A percentile compares a stretch with the other conserved stretches of the same genome.
These are phyloP conservation scores for Takakia lepidozioides DNA, from an alignment of 225 moss, liverwort and hornwort genomes.

Conservation along the genomic window DNA sequence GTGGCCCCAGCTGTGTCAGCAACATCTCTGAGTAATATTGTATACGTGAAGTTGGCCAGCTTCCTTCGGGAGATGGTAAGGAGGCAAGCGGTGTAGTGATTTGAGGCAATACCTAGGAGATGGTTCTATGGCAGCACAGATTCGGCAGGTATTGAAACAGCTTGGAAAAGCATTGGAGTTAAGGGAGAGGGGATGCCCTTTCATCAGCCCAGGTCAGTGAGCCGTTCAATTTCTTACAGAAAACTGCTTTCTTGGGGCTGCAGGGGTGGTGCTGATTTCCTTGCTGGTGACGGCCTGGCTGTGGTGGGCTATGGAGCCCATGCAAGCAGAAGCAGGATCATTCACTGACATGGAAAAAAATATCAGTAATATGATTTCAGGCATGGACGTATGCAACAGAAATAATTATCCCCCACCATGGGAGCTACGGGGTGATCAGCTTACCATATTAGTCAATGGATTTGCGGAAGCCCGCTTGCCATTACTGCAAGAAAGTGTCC, in stretches of 20 bases:
- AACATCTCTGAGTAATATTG: slow-evolving; percentile 67
- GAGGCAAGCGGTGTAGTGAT: slow-evolving; percentile 80
- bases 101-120: slow-evolving; percentile 79
- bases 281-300: slow-evolving; percentile 28
- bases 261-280: slow-evolving; percentile 24
- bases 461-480: slow-evolving; percentile 72
- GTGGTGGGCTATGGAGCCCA: slow-evolving; percentile 15
- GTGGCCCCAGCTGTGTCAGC: slow-evolving; percentile 76
- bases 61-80: slow-evolving; percentile 75
- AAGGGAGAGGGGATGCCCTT: slow-evolving; percentile 77
- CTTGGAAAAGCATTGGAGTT: slow-evolving; percentile 69
- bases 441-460: slow-evolving; percentile 81
- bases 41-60: slow-evolving; percentile 53
- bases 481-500: slow-evolving; percentile 46
- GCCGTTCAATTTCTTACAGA: too few species aligned
- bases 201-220: slow-evolving; percentile 55
- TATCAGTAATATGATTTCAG: slow-evolving; percentile 4
- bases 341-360: neutral
- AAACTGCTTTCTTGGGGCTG: too few species aligned
- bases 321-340: neutral
- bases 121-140: slow-evolving; percentile 79
- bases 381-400: slow-evolving; percentile 38
- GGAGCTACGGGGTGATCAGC: slow-evolving; percentile 59
- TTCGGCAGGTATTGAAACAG: slow-evolving; percentile 92
- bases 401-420: slow-evolving; percentile 47